These are phyloP conservation scores for Sporobolomyces phaffii DNA, from an alignment of 768 basidiomycete genomes.

Conservation along the genomic window DNA sequence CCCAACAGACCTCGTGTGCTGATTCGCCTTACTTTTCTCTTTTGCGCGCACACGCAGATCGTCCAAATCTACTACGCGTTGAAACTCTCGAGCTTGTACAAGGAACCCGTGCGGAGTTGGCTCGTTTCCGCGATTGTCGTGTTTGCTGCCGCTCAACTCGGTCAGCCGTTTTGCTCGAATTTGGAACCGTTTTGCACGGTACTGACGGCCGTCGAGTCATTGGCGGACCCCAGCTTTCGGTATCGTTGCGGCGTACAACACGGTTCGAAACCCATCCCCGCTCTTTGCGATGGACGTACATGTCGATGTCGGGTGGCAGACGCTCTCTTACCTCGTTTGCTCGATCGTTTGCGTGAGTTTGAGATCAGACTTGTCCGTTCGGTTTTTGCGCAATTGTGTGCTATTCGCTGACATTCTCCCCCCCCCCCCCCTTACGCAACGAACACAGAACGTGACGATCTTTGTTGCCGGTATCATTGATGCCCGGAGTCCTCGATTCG, in stretches of 20 bases:
- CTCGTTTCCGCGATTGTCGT: neutral
- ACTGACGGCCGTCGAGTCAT: too few species aligned
- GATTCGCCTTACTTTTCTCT: too few species aligned
- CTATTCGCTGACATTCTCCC: too few species aligned
- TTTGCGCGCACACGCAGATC: too few species aligned
- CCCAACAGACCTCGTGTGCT: too few species aligned
- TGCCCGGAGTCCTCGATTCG: slow-evolving; percentile 6
- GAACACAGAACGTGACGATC: slow-evolving; percentile 10
- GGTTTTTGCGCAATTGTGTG: too few species aligned
- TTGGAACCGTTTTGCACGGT: too few species aligned
- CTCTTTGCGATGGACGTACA: slow-evolving; percentile 2
- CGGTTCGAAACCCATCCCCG: accelerated
- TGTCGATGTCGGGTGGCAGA: neutral
- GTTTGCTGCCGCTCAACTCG: neutral
- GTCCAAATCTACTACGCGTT: slow-evolving; percentile 5
- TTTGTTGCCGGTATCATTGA: neutral
- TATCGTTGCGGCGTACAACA: slow-evolving; percentile 7
- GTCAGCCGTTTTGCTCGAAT: neutral
- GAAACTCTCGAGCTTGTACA: slow-evolving; percentile 12
- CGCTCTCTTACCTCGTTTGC: neutral
- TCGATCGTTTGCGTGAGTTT: slow-evolving; percentile 3
- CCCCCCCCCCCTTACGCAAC: too few species aligned
- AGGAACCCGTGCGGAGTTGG: neutral
- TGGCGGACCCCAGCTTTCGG: slow-evolving; percentile 28
- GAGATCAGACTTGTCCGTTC: too few species aligned